These are phyloP conservation scores for Calonectria montana DNA, from an alignment of 2,329 filamentous ascomycete genomes.

Conservation along the genomic window DNA sequence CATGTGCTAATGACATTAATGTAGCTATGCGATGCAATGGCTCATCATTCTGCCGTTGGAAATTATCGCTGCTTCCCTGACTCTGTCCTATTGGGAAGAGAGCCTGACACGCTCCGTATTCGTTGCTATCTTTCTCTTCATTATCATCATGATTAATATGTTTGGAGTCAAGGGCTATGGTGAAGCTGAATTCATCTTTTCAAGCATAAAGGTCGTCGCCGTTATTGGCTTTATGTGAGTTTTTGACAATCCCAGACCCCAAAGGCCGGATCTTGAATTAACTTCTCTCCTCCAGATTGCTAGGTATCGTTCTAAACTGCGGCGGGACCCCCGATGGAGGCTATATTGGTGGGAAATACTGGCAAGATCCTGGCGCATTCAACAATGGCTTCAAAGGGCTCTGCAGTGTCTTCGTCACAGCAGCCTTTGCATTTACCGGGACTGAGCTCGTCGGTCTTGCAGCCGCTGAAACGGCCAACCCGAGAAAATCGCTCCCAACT, in stretches of 20 bases:
- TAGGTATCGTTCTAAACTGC: constrained; percentile 87
- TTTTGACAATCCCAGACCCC: constrained; percentile 42
- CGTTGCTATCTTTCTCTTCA: constrained; percentile 81
- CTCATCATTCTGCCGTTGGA: constrained; percentile 85
- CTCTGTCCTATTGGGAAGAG: constrained; percentile 82
- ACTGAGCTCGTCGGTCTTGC: constrained; percentile 82
- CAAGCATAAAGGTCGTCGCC: constrained; percentile 85
- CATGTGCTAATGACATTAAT: constrained; percentile 8
- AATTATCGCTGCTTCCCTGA: constrained; percentile 87
- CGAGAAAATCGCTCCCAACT: constrained; percentile 82
- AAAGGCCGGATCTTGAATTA: constrained; percentile 7
- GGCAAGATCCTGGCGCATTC: constrained; percentile 85
- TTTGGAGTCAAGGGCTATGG: constrained; percentile 91
- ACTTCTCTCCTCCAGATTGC: constrained; percentile 64
- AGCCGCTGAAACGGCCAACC: constrained; percentile 82
- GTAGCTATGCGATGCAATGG: constrained; percentile 88
- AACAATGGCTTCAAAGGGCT: constrained; percentile 87
- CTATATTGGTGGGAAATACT: constrained; percentile 85
- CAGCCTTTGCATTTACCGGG: constrained; percentile 80
- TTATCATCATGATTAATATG: constrained; percentile 85
- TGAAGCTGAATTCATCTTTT: constrained; percentile 90
- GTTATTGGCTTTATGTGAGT: constrained; percentile 88
- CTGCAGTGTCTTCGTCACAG: constrained; percentile 81
- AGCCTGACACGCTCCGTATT: constrained; percentile 77
- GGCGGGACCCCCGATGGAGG: constrained; percentile 79